phyloP scores from a whole-genome alignment of 116 monocot genomes.

The Phalaenopsis hybrid region DNA sequence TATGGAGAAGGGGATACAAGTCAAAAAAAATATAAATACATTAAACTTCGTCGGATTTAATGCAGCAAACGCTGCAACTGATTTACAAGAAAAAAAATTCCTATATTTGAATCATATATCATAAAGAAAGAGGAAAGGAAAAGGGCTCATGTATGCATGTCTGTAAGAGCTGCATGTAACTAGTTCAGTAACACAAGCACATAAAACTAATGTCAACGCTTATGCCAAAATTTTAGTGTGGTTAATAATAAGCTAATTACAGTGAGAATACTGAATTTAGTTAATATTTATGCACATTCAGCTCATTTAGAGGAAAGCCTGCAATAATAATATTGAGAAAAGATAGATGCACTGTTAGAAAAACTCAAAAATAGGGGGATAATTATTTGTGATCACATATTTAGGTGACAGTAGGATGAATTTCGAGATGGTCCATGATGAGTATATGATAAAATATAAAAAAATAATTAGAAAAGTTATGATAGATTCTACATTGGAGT shows the following conservation, averaged over 20 bases:
- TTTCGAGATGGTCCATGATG: not conserved
- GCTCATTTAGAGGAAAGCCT: not conserved
- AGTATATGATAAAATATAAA: too few relatives aligned
- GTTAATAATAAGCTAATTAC: too few relatives aligned
- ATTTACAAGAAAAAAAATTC: not conserved
- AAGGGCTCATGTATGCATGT: not conserved
- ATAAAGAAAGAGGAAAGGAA: not conserved
- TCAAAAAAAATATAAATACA: not conserved
- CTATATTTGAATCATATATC: not conserved
- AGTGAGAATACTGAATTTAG: too few relatives aligned
- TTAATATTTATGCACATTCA: too few relatives aligned
- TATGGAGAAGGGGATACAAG: not conserved
- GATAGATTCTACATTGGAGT: too few relatives aligned
- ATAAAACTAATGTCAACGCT: too few relatives aligned
- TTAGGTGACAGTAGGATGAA: not conserved
- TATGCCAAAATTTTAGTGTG: too few relatives aligned
- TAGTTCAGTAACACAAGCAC: too few relatives aligned
- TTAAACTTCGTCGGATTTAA: not conserved
- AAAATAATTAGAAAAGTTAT: too few relatives aligned
- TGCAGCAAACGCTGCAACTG: not conserved
- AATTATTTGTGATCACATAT: not conserved
- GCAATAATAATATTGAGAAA: not conserved
- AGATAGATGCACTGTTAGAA: not conserved
- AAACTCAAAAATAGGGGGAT: not conserved
- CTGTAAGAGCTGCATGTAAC: too few relatives aligned